Evolutionary conservation across 2,329 filamentous ascomycete species (phyloP), one percentile per base, ranked within the genome.

Genomic region (Sporothrix schenckii): DNA sequence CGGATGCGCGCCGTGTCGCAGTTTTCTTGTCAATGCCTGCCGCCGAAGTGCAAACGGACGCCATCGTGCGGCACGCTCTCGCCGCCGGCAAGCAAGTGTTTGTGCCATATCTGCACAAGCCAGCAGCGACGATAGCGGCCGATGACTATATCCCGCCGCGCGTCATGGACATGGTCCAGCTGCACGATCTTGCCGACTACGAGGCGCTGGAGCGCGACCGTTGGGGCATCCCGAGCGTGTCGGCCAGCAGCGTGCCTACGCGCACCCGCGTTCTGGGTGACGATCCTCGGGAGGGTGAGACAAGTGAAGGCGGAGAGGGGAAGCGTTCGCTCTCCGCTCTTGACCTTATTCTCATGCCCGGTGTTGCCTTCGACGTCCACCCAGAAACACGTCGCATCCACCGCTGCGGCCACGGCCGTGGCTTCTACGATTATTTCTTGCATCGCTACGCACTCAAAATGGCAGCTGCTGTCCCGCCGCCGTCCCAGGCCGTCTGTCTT

Each of bases 371-470:
- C 80, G 94, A 97, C 79, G 75, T 83, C 66, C 84, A 88, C 72
- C 79, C 81, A 16, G 77, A 80, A 13, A 80, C 80, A 30, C 83
- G 83, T 3, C 82, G 82, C 14, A 86, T 95, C 72, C 87, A 90
- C 74, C 87, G 95, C 75, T 85, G 98, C 24, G 95, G 95, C 53
- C 95, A 99, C 80, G 95, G 95, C 70, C 97, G 93, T 80, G 95
- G 95, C 44, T 99, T 97, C 82, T 99, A 99, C 83, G 95, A 99
- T 82, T 91, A 89, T 79, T 99, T 97, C 80, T 82, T 99, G 77
- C 88, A 90, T 76, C 88, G 90, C 75, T 97, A 94, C 76, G 79
- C 81, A 68, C 78, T 85, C 79, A 85, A 80, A 79, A 61, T 54
- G 16, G 70, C 72, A 10, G 34, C 19, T 13, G 7, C 27, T 11